These are phyloP conservation scores for Glebionis coronaria DNA, from an alignment of 129 eudicot species.

Conservation along the genomic window DNA sequence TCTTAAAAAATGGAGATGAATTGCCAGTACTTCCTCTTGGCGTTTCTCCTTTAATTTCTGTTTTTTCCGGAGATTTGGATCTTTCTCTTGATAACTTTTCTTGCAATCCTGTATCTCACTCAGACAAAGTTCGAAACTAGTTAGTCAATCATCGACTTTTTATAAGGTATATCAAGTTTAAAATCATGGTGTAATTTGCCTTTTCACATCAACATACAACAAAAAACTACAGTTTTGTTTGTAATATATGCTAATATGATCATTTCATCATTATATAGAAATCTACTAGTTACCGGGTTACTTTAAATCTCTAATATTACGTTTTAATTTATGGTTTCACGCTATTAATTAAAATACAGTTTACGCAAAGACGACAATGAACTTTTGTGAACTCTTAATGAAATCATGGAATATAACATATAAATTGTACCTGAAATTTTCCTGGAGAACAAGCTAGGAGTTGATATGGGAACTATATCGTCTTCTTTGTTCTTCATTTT, in stretches of 20 bases:
- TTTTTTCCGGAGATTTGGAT: slow-evolving; percentile 27
- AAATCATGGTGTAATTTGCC: not conserved
- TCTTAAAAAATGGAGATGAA: slow-evolving; percentile 26
- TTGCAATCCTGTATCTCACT: slow-evolving; percentile 26
- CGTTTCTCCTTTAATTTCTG: slow-evolving; percentile 9
- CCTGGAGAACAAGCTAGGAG: slow-evolving; percentile 28
- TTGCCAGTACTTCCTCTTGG: too few species aligned
- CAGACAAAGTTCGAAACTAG: not conserved
- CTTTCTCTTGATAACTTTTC: slow-evolving; percentile 37
- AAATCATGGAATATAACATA: not conserved
- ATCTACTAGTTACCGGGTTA: too few species aligned
- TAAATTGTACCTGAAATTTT: slow-evolving; percentile 41
- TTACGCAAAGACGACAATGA: too few species aligned
- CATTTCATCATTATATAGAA: too few species aligned
- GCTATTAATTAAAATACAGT: too few species aligned
- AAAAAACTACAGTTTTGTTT: not conserved
- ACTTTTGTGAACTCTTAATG: too few species aligned
- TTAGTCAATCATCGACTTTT: not conserved
- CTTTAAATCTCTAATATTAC: too few species aligned
- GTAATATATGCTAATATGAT: too few species aligned
- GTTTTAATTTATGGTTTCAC: too few species aligned
- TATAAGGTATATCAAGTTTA: not conserved
- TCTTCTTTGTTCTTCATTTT: slow-evolving; percentile 33
- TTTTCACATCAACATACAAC: not conserved
- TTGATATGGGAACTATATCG: slow-evolving; percentile 23